Conservation (phyloP, 305 asterid species). For the Coffea humblotiana region DNA sequence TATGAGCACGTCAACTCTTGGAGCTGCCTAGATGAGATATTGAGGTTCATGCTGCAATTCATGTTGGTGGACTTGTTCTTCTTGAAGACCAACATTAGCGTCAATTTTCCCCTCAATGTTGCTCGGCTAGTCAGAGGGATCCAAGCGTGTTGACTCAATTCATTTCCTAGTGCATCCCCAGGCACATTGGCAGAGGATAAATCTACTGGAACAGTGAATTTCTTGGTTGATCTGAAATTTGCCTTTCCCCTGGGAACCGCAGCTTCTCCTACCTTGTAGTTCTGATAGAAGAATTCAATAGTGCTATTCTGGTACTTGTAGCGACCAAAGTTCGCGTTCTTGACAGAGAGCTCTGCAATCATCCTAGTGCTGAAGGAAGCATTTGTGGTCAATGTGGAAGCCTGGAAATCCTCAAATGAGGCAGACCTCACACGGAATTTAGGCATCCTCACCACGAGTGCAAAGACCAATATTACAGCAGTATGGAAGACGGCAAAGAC, state of each 20-base stretch:
- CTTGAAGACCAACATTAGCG: conserved; percentile 19
- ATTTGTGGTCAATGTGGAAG: neutral
- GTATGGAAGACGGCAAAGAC: conserved; percentile 20
- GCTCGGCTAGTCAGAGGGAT: conserved; percentile 17
- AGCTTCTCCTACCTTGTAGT: conserved; percentile 14
- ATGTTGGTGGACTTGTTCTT: conserved; percentile 18
- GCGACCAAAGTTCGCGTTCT: conserved; percentile 28
- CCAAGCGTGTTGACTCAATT: conserved; percentile 5
- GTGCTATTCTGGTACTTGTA: conserved; percentile 21
- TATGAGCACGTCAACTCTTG: neutral
- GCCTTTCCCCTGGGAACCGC: neutral
- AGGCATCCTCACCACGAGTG: conserved; percentile 7
- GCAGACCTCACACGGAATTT: conserved; percentile 21
- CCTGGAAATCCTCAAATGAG: neutral
- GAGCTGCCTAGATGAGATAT: conserved; percentile 6
- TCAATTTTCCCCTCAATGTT: conserved; percentile 19
- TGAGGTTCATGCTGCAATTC: conserved; percentile 25
- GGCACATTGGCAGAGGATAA: conserved; percentile 10
- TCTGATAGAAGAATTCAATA: conserved; percentile 16
- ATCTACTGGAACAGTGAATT: conserved; percentile 11
- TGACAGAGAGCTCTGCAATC: conserved; percentile 20
- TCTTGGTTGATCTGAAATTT: conserved; percentile 7
- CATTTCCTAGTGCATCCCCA: conserved; percentile 6
- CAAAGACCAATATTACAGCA: conserved; percentile 8
- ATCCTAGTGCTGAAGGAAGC: conserved; percentile 22